Conservation (phyloP, 169 alveolate genomes). For the Cryptosporidium sp. region DNA sequence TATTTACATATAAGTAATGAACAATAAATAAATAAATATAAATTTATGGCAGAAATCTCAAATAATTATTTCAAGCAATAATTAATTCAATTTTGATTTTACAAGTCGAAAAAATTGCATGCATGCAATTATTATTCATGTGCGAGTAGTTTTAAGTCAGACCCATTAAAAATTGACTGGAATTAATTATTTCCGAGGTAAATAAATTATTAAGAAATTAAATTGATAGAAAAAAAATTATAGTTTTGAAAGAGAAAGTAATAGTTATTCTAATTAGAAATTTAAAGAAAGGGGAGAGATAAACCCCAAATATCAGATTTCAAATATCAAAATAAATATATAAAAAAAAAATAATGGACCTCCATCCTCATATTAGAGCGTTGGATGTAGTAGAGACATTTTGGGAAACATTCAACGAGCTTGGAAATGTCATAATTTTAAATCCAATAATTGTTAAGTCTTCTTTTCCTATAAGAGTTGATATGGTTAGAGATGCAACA, state of each 20-base stretch:
- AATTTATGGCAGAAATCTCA: not conserved
- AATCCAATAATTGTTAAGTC: conserved; percentile 78
- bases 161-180: not conserved
- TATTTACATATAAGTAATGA: not conserved
- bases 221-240: not conserved
- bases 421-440: conserved; percentile 78
- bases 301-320: not conserved
- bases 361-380: conserved; percentile 37
- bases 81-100: not conserved
- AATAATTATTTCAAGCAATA: not conserved
- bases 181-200: not conserved
- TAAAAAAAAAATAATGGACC: not conserved
- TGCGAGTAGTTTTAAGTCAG: not conserved
- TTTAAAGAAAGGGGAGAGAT: not conserved
- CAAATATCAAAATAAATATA: not conserved
- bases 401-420: conserved; percentile 67
- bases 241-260: not conserved
- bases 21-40: not conserved
- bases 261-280: not conserved
- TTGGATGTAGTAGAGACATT: conserved; percentile 74
- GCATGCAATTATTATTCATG: conserved; percentile 29
- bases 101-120: conserved; percentile 5
- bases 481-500: conserved; percentile 78
- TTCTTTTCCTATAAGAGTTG: conserved; percentile 77
- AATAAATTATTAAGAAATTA: not conserved